Conservation (phyloP, 768 basidiomycete species). For the Gymnopilus junonius region DNA sequence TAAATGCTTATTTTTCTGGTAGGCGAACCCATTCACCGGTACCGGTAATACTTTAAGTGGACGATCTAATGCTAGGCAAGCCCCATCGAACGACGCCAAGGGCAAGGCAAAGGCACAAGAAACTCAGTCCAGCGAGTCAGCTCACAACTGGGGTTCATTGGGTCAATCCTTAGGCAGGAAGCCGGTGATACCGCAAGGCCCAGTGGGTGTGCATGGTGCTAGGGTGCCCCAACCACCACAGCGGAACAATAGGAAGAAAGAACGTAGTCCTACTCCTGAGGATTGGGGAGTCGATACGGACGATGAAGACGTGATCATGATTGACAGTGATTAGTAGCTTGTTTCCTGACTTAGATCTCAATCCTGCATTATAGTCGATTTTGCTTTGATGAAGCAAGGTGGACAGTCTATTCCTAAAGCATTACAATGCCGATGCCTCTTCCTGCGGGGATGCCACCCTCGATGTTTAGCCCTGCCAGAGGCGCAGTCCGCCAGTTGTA, state of each 20-base stretch:
- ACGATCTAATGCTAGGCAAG: slow-evolving; percentile 36
- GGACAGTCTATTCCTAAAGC: slow-evolving; percentile 44
- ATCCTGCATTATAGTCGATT: slow-evolving; percentile 10
- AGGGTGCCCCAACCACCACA: slow-evolving; percentile 49
- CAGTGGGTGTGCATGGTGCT: slow-evolving; percentile 61
- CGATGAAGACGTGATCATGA: slow-evolving; percentile 82
- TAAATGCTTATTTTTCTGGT: not conserved
- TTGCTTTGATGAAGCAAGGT: not conserved
- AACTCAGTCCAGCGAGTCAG: slow-evolving; percentile 10
- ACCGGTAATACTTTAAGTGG: slow-evolving; percentile 72
- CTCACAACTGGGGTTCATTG: slow-evolving; percentile 44
- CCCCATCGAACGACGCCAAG: slow-evolving; percentile 39
- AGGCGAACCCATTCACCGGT: slow-evolving; percentile 62
- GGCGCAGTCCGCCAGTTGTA: slow-evolving; percentile 94
- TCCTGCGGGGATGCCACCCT: slow-evolving; percentile 62
- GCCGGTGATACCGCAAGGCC: slow-evolving; percentile 41
- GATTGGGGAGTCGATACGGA: slow-evolving; percentile 81
- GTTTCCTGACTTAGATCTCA: not conserved
- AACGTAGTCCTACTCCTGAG: slow-evolving; percentile 67
- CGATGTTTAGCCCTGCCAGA: slow-evolving; percentile 69
- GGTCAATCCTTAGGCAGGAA: slow-evolving; percentile 56
- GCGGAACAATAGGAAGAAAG: slow-evolving; percentile 40
- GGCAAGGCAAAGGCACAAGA: slow-evolving; percentile 60
- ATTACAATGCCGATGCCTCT: slow-evolving; percentile 92
- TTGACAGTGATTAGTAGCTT: slow-evolving; percentile 71